Evolutionary conservation across 257 asterid genomes (phyloP).

Genomic region (Solanum microdontum): DNA sequence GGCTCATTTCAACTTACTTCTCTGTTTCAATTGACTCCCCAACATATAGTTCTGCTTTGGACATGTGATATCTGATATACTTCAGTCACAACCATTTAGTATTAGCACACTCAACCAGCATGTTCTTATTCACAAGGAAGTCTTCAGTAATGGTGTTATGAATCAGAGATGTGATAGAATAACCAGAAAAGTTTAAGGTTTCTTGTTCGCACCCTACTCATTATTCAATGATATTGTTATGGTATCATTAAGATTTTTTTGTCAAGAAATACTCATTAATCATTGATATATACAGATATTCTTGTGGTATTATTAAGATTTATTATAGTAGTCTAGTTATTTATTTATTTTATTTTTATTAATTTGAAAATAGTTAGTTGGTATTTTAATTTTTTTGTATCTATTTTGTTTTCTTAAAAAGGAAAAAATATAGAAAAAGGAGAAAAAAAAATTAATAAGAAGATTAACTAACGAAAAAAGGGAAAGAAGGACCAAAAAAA

Average conservation of each 20-base stretch:
- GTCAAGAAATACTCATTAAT: too few species aligned
- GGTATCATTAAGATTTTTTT: neutral
- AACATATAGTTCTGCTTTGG: too few species aligned
- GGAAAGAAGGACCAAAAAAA: neutral
- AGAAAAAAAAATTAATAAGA: neutral
- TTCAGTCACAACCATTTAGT: too few species aligned
- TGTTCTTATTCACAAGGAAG: neutral
- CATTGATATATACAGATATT: too few species aligned
- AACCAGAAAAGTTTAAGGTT: neutral
- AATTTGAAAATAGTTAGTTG: neutral
- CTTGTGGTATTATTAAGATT: too few species aligned
- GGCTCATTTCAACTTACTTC: neutral
- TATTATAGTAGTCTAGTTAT: neutral
- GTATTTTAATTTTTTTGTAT: neutral
- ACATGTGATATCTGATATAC: neutral
- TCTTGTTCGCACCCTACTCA: too few species aligned
- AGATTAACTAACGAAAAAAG: neutral
- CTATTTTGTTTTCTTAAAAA: neutral
- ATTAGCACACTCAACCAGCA: too few species aligned
- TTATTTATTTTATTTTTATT: too few species aligned
- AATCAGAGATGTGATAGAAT: neutral
- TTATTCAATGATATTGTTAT: too few species aligned
- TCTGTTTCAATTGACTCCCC: neutral
- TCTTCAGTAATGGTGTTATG: neutral
- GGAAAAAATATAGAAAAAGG: too few species aligned